A percentile compares a stretch with the other conserved stretches of the same genome.
Evolutionary conservation across 106 monocot genomes (phyloP).

Genomic region (Dioscorea zingiberensis): DNA sequence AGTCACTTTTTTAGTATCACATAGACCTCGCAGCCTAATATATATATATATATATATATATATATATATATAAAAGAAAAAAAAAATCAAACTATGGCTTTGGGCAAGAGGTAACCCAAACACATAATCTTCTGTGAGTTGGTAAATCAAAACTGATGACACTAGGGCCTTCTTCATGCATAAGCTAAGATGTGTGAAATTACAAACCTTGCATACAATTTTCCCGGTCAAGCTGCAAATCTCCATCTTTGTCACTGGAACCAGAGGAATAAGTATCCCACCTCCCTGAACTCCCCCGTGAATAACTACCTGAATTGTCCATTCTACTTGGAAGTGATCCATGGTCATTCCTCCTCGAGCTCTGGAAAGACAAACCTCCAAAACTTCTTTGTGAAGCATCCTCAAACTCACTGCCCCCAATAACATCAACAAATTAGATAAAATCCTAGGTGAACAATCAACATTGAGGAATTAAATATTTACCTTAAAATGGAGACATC

Average conservation of each 20-base stretch:
- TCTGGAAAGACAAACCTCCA: slow-evolving; percentile 36
- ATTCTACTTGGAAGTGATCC: slow-evolving; percentile 28
- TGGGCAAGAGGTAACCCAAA: no score
- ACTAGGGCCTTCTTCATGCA: no score
- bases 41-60: no score
- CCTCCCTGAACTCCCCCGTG: slow-evolving; percentile 48
- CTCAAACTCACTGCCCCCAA: slow-evolving; percentile 66
- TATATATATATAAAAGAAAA: no score
- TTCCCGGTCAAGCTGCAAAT: slow-evolving; percentile 54
- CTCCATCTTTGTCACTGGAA: slow-evolving; percentile 77
- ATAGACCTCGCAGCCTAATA: no score
- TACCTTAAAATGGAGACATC: not conserved
- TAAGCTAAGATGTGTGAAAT: no score
- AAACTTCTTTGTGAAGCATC: slow-evolving; percentile 40
- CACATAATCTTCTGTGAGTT: no score
- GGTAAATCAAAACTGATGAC: no score
- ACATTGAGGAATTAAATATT: not conserved
- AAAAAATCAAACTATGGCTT: no score
- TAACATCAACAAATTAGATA: no score
- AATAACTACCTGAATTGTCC: slow-evolving; percentile 32
- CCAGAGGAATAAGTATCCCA: slow-evolving; percentile 86
- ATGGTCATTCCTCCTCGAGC: slow-evolving; percentile 35
- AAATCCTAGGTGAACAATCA: not conserved
- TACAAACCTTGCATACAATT: slow-evolving; percentile 42
- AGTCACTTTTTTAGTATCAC: no score